Evolutionary conservation across 768 basidiomycete genomes (phyloP).

Genomic region (Hortiboletus campestris): DNA sequence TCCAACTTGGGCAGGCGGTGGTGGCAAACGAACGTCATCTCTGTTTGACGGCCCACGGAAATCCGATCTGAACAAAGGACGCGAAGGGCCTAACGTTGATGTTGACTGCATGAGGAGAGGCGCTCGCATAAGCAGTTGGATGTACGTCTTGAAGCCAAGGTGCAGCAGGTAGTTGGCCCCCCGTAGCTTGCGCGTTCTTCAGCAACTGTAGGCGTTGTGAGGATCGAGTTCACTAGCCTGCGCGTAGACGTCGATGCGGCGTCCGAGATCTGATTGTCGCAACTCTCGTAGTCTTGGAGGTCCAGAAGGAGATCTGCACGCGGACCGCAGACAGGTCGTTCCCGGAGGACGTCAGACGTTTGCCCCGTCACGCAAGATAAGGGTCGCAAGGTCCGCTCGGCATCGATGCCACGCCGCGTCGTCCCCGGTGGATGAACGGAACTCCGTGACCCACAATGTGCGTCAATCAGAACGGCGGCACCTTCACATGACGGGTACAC

Average conservation of each 20-base stretch:
- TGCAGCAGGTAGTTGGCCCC: slow-evolving; percentile 75
- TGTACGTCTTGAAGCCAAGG: slow-evolving; percentile 95
- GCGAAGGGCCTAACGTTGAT: slow-evolving; percentile 22
- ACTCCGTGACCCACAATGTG: no score
- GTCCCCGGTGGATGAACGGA: no score
- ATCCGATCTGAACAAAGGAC: slow-evolving; percentile 62
- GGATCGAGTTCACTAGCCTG: slow-evolving; percentile 94
- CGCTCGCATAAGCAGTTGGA: slow-evolving; percentile 88
- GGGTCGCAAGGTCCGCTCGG: no score
- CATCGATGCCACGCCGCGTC: no score
- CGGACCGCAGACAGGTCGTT: no score
- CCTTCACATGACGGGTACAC: no score
- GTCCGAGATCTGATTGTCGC: slow-evolving; percentile 98
- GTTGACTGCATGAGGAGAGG: slow-evolving; percentile 59
- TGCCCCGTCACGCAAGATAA: no score
- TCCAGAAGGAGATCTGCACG: no score
- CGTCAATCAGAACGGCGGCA: no score
- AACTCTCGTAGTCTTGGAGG: slow-evolving; percentile 97
- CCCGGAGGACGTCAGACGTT: no score
- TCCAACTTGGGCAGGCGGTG: slow-evolving; percentile 50
- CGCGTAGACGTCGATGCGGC: slow-evolving; percentile 98
- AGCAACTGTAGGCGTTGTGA: slow-evolving; percentile 73
- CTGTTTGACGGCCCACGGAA: slow-evolving; percentile 53
- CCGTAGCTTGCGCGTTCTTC: slow-evolving; percentile 74
- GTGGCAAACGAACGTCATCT: slow-evolving; percentile 49